These are phyloP conservation scores for Vanderwaltozyma tropicalis DNA, from an alignment of 805 yeast genomes.

Conservation along the genomic window DNA sequence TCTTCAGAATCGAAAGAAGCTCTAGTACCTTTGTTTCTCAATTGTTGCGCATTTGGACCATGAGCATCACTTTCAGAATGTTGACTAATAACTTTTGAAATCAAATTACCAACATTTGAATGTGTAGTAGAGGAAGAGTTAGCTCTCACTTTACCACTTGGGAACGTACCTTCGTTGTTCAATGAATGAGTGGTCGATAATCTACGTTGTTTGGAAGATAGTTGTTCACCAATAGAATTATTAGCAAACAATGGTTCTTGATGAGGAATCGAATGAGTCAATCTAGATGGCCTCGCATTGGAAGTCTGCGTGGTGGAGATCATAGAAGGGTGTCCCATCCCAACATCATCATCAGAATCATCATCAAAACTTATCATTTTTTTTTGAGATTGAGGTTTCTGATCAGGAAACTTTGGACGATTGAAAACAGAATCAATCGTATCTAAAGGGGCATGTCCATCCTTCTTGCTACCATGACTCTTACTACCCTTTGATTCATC, in stretches of 20 bases:
- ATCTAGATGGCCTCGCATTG: constrained; percentile 13
- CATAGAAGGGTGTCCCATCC: neutral
- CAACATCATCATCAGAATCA: constrained; percentile 7
- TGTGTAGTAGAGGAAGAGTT: constrained; percentile 1
- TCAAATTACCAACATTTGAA: constrained; percentile 1
- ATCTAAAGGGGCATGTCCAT: neutral
- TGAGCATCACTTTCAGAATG: constrained; percentile 6
- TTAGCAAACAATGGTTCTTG: constrained; percentile 31
- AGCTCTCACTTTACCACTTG: constrained; percentile 15
- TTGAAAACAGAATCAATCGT: neutral
- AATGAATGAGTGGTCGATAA: constrained; percentile 4
- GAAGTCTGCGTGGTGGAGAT: constrained; percentile 2
- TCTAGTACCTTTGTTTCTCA: constrained; percentile 11
- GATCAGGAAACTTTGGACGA: neutral
- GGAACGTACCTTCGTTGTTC: neutral
- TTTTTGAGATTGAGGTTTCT: neutral
- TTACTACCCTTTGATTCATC: neutral
- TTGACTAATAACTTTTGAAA: constrained; percentile 9
- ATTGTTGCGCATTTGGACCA: constrained; percentile 17
- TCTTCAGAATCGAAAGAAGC: constrained; percentile 47
- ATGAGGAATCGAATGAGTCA: constrained; percentile 34
- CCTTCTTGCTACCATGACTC: neutral
- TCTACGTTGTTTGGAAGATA: constrained; percentile 4
- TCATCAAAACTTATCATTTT: constrained; percentile 6
- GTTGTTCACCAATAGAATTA: constrained; percentile 1